These are phyloP conservation scores for Plasmodium fragile DNA, from an alignment of 169 alveolate species.

Conservation along the genomic window DNA sequence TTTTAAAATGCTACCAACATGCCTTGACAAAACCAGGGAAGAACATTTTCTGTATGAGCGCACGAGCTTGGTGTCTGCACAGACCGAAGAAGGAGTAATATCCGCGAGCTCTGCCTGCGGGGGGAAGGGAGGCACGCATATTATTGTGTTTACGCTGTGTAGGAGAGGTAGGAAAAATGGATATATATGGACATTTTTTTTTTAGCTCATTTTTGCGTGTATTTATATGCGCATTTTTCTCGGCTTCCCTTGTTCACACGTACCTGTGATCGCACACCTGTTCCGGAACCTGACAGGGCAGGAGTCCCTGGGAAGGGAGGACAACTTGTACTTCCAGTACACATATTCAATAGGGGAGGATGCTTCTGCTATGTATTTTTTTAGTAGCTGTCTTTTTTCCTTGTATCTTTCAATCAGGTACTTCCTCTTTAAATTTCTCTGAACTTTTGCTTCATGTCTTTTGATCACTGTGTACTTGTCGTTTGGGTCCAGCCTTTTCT, in stretches of 20 bases:
- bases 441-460: constrained; percentile 78
- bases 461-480: constrained; percentile 65
- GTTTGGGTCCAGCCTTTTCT: constrained; percentile 58
- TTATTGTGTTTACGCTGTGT: not conserved
- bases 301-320: constrained; percentile 83
- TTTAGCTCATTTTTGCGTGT: not conserved
- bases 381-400: constrained; percentile 78
- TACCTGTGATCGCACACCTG: constrained; percentile 84
- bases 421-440: constrained; percentile 79
- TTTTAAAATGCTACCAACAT: constrained; percentile 79
- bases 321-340: constrained; percentile 82
- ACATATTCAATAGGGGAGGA: constrained; percentile 79
- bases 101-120: constrained; percentile 83
- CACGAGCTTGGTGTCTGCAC: constrained; percentile 83
- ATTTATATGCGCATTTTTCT: not conserved
- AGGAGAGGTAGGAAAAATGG: not conserved
- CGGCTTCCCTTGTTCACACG: not conserved
- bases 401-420: constrained; percentile 78
- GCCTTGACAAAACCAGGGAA: constrained; percentile 85
- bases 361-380: constrained; percentile 80
- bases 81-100: constrained; percentile 80
- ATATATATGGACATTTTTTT: not conserved
- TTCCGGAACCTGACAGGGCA: constrained; percentile 78
- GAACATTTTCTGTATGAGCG: constrained; percentile 78
- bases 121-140: not conserved